phyloP scores from a whole-genome alignment of 2,329 filamentous ascomycete genomes.

The Trichoderma cornu-damae region DNA sequence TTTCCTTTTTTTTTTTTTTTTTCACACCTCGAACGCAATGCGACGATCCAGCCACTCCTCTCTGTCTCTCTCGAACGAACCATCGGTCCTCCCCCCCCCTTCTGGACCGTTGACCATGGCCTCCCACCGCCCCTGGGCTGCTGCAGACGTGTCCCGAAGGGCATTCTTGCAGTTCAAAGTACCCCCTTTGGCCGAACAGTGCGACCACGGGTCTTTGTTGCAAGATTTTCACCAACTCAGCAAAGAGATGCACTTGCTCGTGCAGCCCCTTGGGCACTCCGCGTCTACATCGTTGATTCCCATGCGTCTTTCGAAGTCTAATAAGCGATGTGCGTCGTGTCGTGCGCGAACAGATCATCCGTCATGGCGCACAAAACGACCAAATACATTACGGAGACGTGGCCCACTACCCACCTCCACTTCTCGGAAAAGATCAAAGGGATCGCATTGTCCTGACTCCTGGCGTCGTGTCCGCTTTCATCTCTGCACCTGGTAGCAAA shows the following conservation, averaged over 20 bases:
- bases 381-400: constrained; percentile 15
- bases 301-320: constrained; percentile 5
- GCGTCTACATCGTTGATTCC: constrained; percentile 2
- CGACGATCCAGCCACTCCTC: constrained; percentile 16
- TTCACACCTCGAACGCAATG: constrained; percentile 17
- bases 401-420: constrained; percentile 17
- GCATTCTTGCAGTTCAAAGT: constrained; percentile 16
- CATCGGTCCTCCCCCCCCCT: constrained; percentile 10
- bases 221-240: constrained; percentile 12
- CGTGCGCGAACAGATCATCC: constrained; percentile 4
- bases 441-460: constrained; percentile 9
- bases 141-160: constrained; percentile 16
- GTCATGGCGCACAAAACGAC: constrained; percentile 12
- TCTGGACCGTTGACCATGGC: not conserved
- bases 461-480: not conserved
- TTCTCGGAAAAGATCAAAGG: constrained; percentile 12
- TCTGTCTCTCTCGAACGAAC: constrained; percentile 11
- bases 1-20: no score
- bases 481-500: constrained; percentile 7
- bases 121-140: not conserved
- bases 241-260: constrained; percentile 4
- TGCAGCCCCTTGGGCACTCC: constrained; percentile 16
- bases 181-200: constrained; percentile 12
- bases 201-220: not conserved
- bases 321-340: constrained; percentile 18